These are phyloP conservation scores for Neocatenulostroma microsporum DNA, from an alignment of 2,329 filamentous ascomycete genomes.

Conservation along the genomic window DNA sequence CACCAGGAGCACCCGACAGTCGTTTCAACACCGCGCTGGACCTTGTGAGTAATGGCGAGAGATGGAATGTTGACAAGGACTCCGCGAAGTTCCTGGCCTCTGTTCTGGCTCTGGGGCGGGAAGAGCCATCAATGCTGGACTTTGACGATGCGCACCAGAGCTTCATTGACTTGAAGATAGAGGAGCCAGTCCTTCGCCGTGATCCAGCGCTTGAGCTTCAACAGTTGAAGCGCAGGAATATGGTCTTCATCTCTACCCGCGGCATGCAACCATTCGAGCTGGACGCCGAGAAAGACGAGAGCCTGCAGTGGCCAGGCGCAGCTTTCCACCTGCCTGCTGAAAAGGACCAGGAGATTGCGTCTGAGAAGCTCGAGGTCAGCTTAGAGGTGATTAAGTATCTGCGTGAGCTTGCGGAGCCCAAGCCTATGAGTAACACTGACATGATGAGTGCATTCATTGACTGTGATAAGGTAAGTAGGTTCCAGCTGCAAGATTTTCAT, in stretches of 20 bases:
- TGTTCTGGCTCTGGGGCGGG: slow-evolving; percentile 9
- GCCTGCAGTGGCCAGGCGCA: slow-evolving; percentile 33
- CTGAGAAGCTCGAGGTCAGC: slow-evolving; percentile 34
- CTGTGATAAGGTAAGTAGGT: slow-evolving; percentile 10
- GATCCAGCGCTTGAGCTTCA: slow-evolving; percentile 41
- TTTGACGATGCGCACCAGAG: neutral
- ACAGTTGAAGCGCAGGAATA: slow-evolving; percentile 28
- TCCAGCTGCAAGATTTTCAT: too few relatives aligned
- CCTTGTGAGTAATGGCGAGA: slow-evolving; percentile 11
- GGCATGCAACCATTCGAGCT: slow-evolving; percentile 26
- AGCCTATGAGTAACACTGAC: slow-evolving; percentile 17
- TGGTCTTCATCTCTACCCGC: slow-evolving; percentile 9
- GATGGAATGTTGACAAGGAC: slow-evolving; percentile 24
- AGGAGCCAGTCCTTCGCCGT: slow-evolving; percentile 39
- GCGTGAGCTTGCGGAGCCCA: slow-evolving; percentile 24
- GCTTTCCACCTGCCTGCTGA: slow-evolving; percentile 9
- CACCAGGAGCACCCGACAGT: neutral
- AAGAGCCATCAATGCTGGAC: neutral
- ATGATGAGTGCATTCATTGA: slow-evolving; percentile 11
- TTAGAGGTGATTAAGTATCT: slow-evolving; percentile 31
- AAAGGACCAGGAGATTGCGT: slow-evolving; percentile 11
- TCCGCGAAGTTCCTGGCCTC: slow-evolving; percentile 18
- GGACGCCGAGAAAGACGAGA: slow-evolving; percentile 37
- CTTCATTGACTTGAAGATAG: slow-evolving; percentile 32
- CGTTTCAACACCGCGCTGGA: neutral